A percentile compares a stretch with the other conserved stretches of the same genome.
phyloP scores from a whole-genome alignment of 306 rosid species.

The Prinsepia uniflora region DNA sequence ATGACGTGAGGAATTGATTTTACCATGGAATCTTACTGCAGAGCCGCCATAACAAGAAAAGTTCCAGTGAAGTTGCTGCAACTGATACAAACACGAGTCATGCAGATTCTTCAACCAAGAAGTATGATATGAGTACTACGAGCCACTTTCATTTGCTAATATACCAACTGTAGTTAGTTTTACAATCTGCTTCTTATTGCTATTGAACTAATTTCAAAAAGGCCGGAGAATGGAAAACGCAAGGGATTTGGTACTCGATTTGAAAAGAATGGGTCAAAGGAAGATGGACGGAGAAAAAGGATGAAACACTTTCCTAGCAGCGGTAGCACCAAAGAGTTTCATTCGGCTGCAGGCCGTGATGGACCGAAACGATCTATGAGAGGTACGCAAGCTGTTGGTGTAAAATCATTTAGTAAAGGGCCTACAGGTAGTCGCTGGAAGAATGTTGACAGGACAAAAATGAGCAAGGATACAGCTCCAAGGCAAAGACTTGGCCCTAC shows the following conservation, averaged over 20 bases:
- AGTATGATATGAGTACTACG: slow-evolving; percentile 37
- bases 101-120: slow-evolving; percentile 42
- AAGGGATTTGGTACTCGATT: slow-evolving; percentile 22
- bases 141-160: neutral
- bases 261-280: slow-evolving; percentile 27
- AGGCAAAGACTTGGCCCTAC: slow-evolving; percentile 22
- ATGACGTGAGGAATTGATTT: slow-evolving; percentile 5
- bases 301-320: slow-evolving; percentile 22
- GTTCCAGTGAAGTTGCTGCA: slow-evolving; percentile 33
- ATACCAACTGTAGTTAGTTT: neutral
- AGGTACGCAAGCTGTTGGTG: slow-evolving; percentile 32
- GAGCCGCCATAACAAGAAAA: slow-evolving; percentile 70
- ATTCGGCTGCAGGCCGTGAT: slow-evolving; percentile 12
- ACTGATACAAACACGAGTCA: slow-evolving; percentile 27
- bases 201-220: slow-evolving; percentile 6
- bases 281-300: slow-evolving; percentile 41
- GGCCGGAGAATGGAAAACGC: slow-evolving; percentile 46
- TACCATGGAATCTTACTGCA: slow-evolving; percentile 30
- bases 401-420: slow-evolving; percentile 28
- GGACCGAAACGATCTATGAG: slow-evolving; percentile 32
- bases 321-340: slow-evolving; percentile 18
- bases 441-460: slow-evolving; percentile 22
- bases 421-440: slow-evolving; percentile 30
- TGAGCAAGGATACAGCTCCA: slow-evolving; percentile 25
- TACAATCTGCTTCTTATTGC: neutral